Evolutionary conservation across 2,329 filamentous ascomycete genomes (phyloP).

Genomic region (Monosporascus sp.): DNA sequence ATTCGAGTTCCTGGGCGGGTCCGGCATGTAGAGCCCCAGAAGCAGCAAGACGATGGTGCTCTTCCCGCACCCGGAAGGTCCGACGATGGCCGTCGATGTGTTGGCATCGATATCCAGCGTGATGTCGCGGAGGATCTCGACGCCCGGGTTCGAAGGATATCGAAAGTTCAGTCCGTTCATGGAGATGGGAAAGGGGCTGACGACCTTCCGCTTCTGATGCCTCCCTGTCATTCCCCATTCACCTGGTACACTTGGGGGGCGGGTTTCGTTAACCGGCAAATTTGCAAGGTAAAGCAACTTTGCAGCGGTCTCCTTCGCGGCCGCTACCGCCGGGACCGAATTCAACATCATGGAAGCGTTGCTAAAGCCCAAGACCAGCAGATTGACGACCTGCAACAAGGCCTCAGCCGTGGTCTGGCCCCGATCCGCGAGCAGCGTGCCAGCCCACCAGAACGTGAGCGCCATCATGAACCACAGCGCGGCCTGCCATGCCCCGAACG

Average conservation of each 20-base stretch:
- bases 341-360: conserved; percentile 65
- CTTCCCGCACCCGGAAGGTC: conserved; percentile 84
- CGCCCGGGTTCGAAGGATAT: conserved; percentile 55
- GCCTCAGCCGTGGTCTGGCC: conserved; percentile 43
- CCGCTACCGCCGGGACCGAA: conserved; percentile 75
- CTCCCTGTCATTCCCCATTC: too few relatives aligned
- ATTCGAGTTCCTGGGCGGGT: background rate
- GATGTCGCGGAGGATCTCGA: conserved; percentile 56
- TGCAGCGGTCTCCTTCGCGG: conserved; percentile 65
- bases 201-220: conserved; percentile 25
- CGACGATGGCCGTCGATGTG: conserved; percentile 72
- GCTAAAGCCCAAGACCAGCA: conserved; percentile 78
- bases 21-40: conserved; percentile 60
- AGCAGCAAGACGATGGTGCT: conserved; percentile 75
- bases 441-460: conserved; percentile 79
- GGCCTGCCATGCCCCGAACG: conserved; percentile 75
- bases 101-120: conserved; percentile 59
- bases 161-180: conserved; percentile 63
- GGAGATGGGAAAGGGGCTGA: conserved; percentile 36
- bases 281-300: conserved; percentile 66
- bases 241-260: too few relatives aligned
- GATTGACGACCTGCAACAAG: conserved; percentile 70
- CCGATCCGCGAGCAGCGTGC: conserved; percentile 51
- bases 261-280: conserved; percentile 52
- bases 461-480: conserved; percentile 68